These are phyloP conservation scores for Eucalyptus curtisii DNA, from an alignment of 345 rosid species.

Conservation along the genomic window DNA sequence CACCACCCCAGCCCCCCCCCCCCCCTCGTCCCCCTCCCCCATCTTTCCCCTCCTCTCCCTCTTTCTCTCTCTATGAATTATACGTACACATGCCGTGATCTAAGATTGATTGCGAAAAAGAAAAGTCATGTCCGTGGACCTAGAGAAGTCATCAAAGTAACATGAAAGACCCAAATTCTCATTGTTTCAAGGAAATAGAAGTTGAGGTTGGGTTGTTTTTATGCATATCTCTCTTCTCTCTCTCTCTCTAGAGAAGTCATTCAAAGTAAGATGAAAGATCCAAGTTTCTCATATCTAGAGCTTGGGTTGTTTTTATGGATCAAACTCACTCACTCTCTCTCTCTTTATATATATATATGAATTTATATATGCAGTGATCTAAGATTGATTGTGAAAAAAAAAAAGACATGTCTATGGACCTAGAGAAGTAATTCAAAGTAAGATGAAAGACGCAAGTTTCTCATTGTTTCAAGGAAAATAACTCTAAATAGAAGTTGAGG, in stretches of 20 bases:
- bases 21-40: no score
- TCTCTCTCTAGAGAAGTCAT: no score
- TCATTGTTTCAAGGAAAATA: not conserved
- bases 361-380: not conserved
- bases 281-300: no score
- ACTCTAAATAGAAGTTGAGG: not conserved
- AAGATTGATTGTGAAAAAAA: not conserved
- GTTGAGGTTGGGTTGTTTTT: not conserved
- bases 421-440: not conserved
- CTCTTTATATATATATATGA: no score
- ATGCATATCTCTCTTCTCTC: no score
- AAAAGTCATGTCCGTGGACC: not conserved
- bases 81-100: not conserved
- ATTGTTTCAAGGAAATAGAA: not conserved
- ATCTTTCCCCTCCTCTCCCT: no score
- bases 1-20: no score
- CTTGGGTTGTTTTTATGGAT: not conserved
- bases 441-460: not conserved
- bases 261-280: no score
- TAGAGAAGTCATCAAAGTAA: not conserved
- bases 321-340: accelerated
- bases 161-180: not conserved
- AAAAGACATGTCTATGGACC: not conserved
- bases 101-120: not conserved
- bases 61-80: not conserved